A percentile compares a stretch with the other conserved stretches of the same genome.
Evolutionary conservation across 1,284 basidiomycete species (phyloP).

Genomic region (Crucibulum cyathiforme): DNA sequence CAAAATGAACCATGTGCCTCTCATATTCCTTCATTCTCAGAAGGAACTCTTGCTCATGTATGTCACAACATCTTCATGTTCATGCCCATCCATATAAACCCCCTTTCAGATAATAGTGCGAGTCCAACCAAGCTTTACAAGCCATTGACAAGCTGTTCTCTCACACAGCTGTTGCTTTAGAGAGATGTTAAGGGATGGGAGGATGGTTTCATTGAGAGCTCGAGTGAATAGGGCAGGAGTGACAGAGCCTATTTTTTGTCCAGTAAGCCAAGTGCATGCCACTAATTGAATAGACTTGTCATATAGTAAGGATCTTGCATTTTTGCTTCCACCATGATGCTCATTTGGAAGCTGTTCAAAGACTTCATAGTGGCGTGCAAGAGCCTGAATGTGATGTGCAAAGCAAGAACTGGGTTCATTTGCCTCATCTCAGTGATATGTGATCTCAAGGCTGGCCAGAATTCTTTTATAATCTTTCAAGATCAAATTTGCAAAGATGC

Average conservation of each 20-base stretch:
- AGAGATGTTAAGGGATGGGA: slow-evolving; percentile 4
- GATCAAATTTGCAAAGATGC: no score
- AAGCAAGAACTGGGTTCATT: no score
- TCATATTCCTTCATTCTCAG: slow-evolving; percentile 32
- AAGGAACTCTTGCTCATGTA: slow-evolving; percentile 36
- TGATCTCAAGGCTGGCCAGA: no score
- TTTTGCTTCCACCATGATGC: slow-evolving; percentile 3
- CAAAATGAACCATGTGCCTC: not conserved
- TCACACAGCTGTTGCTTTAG: slow-evolving; percentile 6
- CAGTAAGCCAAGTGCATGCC: slow-evolving; percentile 1
- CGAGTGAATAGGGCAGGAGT: not conserved
- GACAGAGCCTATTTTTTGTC: not conserved
- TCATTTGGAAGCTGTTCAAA: not conserved
- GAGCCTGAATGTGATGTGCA: no score
- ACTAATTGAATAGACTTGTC: slow-evolving; percentile 4
- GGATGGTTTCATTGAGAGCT: slow-evolving; percentile 3
- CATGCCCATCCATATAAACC: slow-evolving; percentile 46
- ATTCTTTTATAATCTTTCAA: no score
- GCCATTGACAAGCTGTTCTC: slow-evolving; percentile 23
- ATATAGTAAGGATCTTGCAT: slow-evolving; percentile 2
- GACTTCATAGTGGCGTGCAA: no score
- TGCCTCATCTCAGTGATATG: no score
- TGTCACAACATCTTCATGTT: slow-evolving; percentile 39
- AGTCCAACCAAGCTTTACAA: slow-evolving; percentile 33
- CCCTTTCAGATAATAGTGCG: slow-evolving; percentile 32